Conservation (phyloP, 441 rosid genomes). For the Adansonia grandidieri region DNA sequence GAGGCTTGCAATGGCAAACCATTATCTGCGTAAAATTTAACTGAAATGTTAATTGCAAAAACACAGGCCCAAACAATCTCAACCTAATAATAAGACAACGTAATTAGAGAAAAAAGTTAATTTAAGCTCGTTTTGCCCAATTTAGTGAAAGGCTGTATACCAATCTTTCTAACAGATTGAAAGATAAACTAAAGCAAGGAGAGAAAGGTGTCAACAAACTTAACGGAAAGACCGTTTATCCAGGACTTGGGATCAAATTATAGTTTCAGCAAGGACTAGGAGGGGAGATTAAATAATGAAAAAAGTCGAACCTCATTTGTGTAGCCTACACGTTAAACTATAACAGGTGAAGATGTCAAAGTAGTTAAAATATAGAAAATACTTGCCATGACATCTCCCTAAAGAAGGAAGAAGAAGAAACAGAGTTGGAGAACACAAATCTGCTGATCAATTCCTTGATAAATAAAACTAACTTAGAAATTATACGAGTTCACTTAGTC, state of each 20-base stretch:
- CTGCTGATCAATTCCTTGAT: background rate
- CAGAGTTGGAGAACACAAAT: background rate
- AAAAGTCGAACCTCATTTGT: constrained; percentile 9
- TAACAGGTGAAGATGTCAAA: constrained; percentile 6
- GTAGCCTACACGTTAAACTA: background rate
- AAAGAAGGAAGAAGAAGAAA: background rate
- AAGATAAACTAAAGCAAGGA: constrained; percentile 1
- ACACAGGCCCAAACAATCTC: constrained; percentile 10
- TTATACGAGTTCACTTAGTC: background rate
- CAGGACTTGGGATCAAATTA: background rate
- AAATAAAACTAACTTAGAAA: background rate
- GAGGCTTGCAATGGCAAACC: constrained; percentile 90
- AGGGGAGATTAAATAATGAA: constrained; percentile 11
- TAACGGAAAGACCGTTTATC: background rate
- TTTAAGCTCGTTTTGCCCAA: constrained; percentile 3
- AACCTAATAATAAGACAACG: background rate
- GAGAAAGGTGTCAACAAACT: background rate
- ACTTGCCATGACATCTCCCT: background rate
- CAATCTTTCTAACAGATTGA: background rate
- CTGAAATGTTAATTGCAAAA: constrained; percentile 22
- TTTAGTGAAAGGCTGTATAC: background rate
- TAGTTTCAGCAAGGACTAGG: background rate
- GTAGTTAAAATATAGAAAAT: background rate
- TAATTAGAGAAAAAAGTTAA: background rate
- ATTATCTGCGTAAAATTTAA: constrained; percentile 63